These are phyloP conservation scores for Paecilomyces variotii DNA, from an alignment of 2,329 filamentous ascomycete species.

Conservation along the genomic window DNA sequence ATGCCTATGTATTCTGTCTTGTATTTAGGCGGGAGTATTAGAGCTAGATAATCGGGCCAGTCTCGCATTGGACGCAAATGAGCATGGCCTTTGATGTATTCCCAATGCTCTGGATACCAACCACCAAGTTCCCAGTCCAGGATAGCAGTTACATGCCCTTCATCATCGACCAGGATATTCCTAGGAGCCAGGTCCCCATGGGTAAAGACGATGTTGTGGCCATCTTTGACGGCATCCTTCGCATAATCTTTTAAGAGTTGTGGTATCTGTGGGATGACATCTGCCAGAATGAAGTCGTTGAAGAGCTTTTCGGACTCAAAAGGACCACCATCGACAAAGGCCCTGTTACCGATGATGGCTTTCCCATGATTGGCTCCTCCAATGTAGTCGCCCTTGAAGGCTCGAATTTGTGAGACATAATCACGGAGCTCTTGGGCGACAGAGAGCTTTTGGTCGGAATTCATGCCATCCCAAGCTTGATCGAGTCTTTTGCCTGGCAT, in stretches of 20 bases:
- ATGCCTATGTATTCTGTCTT: neutral
- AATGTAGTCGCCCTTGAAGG: slow-evolving; percentile 12
- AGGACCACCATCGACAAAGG: slow-evolving; percentile 11
- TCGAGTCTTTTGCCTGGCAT: slow-evolving; percentile 13
- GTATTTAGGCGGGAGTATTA: neutral
- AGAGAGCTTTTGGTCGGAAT: slow-evolving; percentile 6
- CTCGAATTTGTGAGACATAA: slow-evolving; percentile 9
- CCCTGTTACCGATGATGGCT: slow-evolving; percentile 9
- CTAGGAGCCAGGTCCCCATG: neutral
- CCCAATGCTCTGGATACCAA: slow-evolving; percentile 4
- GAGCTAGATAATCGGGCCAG: neutral
- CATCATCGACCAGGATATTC: slow-evolving; percentile 2
- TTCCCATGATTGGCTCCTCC: slow-evolving; percentile 8
- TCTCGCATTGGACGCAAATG: neutral
- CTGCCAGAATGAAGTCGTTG: no score
- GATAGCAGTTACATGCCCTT: neutral
- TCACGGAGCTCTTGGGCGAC: slow-evolving; percentile 9
- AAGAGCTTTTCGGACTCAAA: slow-evolving; percentile 8
- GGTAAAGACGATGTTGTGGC: no score
- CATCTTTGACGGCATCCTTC: no score
- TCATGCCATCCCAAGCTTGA: slow-evolving; percentile 11
- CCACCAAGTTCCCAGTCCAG: slow-evolving; percentile 3
- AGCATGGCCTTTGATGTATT: neutral
- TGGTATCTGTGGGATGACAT: no score
- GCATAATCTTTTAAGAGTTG: no score